Base-by-base conservation (phyloP, 331 rosid species). In the Ulmus americana region DNA sequence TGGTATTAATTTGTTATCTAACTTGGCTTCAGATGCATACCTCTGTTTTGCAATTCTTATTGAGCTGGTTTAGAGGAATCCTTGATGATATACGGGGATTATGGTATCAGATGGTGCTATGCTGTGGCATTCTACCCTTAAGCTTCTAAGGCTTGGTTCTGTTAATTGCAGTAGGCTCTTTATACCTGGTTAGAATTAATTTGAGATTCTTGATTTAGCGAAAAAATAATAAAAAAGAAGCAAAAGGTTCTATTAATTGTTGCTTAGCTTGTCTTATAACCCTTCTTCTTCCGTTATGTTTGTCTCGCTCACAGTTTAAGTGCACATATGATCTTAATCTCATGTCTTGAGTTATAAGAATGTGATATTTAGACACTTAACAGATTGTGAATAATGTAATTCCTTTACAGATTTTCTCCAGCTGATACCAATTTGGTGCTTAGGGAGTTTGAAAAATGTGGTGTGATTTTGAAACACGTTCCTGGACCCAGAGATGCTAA, bases 371-470 rank as follows among this genome's bases (percentile, higher is more conserved):
- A 5, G 39, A 49, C 22, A 54, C 35, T 12, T 59, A 48, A 16
- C 62, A 18, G 59, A 44, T 28, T 54, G 63, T 38, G 81, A 7
- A 70, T 60, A 11, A 15, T 66, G 39, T 73, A 46, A n/a, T 40
- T 76, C 64, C 48, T 65, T 57, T 79, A 80, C 85, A 94, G 98
- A 58, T 90, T 94, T 79, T 85, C 95, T 63, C 91, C 95, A 12
- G 84, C 86, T 60, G 95, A 94, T 48, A 90, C 95, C 39, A 94
- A 90, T 64, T 69, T 82, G 72, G 91, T 94, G 39, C 81, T 94
- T 77, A 79, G 99, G 79, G 99, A 94, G 78, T 90, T 94, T 70
- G 97, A 94, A 73, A 94, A 87, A 77, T 87, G 99, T 65, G 99
- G 99, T 57, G 84, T 77, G 82, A 82, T 90, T 78, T 76, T 90